Percentiles rank a stretch among this genome's conserved stretches.
Evolutionary conservation across 176 grass and related monocot species (phyloP).

Genomic region (Oryza coarctata): DNA sequence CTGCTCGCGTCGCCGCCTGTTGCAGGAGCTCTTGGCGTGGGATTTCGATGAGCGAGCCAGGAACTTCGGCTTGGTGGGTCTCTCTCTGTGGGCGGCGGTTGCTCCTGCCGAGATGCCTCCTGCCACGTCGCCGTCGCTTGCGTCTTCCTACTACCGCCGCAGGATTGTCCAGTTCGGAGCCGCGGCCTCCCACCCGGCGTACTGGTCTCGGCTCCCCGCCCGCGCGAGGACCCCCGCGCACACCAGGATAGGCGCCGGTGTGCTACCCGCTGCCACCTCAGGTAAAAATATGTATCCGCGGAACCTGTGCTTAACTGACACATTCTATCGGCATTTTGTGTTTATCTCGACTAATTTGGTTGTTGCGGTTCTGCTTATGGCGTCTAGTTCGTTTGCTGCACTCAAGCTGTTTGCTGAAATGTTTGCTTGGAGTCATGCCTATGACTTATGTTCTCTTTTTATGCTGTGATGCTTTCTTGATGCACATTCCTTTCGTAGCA

Average conservation of each 20-base stretch:
- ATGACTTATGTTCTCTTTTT: neutral
- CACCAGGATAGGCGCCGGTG: conserved; percentile 36
- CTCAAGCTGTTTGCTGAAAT: conserved; percentile 3
- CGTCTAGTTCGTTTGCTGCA: neutral
- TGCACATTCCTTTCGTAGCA: neutral
- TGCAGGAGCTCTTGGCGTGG: neutral
- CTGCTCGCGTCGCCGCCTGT: no score
- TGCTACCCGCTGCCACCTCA: conserved; percentile 13
- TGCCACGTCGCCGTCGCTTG: conserved; percentile 27
- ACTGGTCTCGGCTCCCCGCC: conserved; percentile 26
- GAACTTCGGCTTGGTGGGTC: neutral
- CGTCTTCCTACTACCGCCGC: conserved; percentile 35
- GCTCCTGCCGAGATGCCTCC: neutral
- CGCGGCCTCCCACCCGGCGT: conserved; percentile 4
- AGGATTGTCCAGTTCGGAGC: conserved; percentile 32
- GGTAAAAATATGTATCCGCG: conserved; percentile 4
- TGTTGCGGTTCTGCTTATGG: neutral
- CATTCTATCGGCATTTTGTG: neutral
- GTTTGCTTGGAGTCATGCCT: neutral
- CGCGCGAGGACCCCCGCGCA: neutral
- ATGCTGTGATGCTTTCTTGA: neutral
- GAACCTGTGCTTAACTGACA: no score
- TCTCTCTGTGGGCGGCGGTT: neutral
- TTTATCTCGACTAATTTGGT: neutral
- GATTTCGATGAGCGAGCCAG: neutral